A percentile compares a stretch with the other conserved stretches of the same genome.
Evolutionary conservation across 352 stramenopile genomes (phyloP).

Genomic region (Phytophthora kernoviae): DNA sequence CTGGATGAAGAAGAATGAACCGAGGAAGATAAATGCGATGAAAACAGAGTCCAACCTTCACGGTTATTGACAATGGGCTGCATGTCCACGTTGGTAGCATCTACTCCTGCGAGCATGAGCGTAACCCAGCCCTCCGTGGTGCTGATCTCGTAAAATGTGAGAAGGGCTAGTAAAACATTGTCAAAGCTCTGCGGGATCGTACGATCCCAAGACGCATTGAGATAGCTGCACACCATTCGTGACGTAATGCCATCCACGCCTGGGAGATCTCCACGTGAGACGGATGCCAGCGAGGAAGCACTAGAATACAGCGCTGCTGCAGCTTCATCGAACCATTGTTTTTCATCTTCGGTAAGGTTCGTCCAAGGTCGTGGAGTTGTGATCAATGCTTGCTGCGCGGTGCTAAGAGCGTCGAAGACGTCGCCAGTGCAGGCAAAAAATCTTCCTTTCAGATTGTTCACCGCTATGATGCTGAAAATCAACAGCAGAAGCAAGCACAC

Average conservation of each 20-base stretch:
- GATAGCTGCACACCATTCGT: constrained; percentile 40
- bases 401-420: constrained; percentile 48
- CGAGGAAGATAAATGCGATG: constrained; percentile 88
- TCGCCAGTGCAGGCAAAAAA: constrained; percentile 65
- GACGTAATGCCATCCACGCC: constrained; percentile 43
- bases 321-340: constrained; percentile 46
- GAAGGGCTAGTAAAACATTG: constrained; percentile 67
- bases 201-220: constrained; percentile 43
- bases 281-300: constrained; percentile 1
- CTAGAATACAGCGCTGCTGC: constrained; percentile 13
- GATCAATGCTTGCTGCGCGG: constrained; percentile 39
- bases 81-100: constrained; percentile 87
- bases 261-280: constrained; percentile 1
- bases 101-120: constrained; percentile 86
- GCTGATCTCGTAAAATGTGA: constrained; percentile 90
- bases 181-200: constrained; percentile 81
- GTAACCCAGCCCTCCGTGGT: constrained; percentile 90
- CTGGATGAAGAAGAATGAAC: constrained; percentile 92
- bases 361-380: constrained; percentile 50
- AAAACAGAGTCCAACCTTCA: constrained; percentile 83
- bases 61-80: constrained; percentile 83
- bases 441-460: constrained; percentile 92
- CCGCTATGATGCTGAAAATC: constrained; percentile 92
- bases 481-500: constrained; percentile 83
- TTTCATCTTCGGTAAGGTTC: constrained; percentile 45